These are phyloP conservation scores for Tylopilus felleus DNA, from an alignment of 768 basidiomycete species.

Conservation along the genomic window DNA sequence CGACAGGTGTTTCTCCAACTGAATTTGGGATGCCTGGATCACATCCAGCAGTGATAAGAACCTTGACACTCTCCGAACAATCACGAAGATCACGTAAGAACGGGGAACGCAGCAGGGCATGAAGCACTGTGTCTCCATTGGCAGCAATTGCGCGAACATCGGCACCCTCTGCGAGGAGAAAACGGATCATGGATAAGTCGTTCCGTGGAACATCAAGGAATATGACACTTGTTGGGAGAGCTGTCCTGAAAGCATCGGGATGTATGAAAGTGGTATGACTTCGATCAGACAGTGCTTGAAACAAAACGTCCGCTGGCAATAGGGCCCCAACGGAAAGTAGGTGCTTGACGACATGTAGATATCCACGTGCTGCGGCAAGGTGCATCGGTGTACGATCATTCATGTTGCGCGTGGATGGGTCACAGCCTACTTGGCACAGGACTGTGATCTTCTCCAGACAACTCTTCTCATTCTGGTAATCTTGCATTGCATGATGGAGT, in stretches of 20 bases:
- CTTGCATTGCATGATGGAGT: too few species aligned
- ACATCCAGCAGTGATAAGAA: background rate
- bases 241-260: too few species aligned
- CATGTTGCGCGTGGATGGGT: background rate
- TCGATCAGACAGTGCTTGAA: background rate
- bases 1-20: background rate
- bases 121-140: background rate
- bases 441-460: background rate
- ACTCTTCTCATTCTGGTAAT: background rate
- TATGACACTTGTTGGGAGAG: too few species aligned
- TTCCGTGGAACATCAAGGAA: background rate
- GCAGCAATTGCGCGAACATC: background rate
- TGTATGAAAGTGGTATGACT: too few species aligned
- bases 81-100: background rate
- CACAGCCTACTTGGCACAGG: background rate
- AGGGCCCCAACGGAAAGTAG: background rate
- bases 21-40: background rate
- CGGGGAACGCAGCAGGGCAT: background rate
- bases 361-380: background rate
- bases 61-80: background rate
- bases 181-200: background rate
- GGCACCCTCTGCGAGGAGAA: background rate
- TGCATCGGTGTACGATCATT: background rate
- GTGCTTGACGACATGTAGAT: background rate
- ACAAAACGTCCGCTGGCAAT: background rate